Evolutionary conservation across 2,329 filamentous ascomycete species (phyloP).

Genomic region (Claviceps monticola): DNA sequence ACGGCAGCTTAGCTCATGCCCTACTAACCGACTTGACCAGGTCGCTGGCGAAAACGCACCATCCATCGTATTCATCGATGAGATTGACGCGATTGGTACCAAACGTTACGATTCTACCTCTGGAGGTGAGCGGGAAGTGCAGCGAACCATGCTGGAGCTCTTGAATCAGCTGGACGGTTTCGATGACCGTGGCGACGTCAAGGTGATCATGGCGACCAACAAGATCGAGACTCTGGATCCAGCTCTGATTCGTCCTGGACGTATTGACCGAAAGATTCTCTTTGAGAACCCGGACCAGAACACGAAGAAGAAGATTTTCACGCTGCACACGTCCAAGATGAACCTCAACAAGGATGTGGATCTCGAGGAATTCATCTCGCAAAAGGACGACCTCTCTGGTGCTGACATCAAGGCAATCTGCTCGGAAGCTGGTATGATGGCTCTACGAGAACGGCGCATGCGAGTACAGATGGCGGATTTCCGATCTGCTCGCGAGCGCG

Average conservation of each 20-base stretch:
- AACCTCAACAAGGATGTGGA: conserved; percentile 93
- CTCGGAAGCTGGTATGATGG: conserved; percentile 90
- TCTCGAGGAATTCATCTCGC: conserved; percentile 92
- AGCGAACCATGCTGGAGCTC: conserved; percentile 95
- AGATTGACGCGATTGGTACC: conserved; percentile 97
- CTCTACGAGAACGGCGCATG: conserved; percentile 89
- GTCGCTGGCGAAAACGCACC: conserved; percentile 92
- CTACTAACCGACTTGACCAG: conserved; percentile 22
- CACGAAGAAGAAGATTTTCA: conserved; percentile 96
- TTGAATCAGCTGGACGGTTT: conserved; percentile 98
- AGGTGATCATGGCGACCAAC: conserved; percentile 99
- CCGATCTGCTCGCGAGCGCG: conserved; percentile 77
- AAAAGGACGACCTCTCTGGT: conserved; percentile 94
- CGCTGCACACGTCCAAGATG: conserved; percentile 97
- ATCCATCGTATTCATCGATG: conserved; percentile 97
- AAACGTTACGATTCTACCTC: conserved; percentile 98
- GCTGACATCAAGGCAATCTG: conserved; percentile 99
- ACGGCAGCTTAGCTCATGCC: not conserved
- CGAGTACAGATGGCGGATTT: conserved; percentile 99
- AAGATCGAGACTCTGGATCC: conserved; percentile 98
- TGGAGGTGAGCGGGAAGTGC: conserved; percentile 91
- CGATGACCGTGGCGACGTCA: conserved; percentile 96
- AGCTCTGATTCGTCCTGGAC: conserved; percentile 86
- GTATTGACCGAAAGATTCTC: conserved; percentile 94
- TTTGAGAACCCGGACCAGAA: conserved; percentile 63